Percentiles rank a stretch among this genome's conserved stretches.
phyloP scores from a whole-genome alignment of 2,329 filamentous ascomycete species.

The Pseudogymnoascus sp. region DNA sequence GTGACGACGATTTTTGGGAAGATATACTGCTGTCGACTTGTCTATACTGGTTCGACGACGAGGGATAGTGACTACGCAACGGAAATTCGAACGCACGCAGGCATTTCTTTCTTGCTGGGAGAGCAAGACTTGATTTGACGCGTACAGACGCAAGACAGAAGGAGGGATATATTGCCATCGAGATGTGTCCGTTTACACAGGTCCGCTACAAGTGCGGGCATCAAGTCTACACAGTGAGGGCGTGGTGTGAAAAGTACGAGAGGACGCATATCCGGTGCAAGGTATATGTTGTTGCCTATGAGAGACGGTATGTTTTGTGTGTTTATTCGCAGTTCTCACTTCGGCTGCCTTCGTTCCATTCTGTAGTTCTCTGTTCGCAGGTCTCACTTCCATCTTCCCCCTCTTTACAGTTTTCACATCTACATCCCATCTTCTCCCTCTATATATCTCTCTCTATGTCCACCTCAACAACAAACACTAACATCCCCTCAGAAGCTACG shows the following conservation, averaged over 20 bases:
- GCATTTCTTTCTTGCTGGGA: background rate
- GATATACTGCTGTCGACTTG: background rate
- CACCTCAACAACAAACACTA: background rate
- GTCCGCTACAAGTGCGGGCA: slow-evolving; percentile 50
- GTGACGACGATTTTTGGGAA: background rate
- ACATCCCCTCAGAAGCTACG: background rate
- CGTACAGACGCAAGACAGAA: background rate
- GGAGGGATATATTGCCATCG: slow-evolving; percentile 10
- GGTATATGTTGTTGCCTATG: slow-evolving; percentile 41
- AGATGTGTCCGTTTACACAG: slow-evolving; percentile 53
- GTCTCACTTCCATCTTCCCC: too few species aligned
- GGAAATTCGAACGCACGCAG: background rate
- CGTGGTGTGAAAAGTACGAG: slow-evolving; percentile 42
- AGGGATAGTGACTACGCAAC: background rate
- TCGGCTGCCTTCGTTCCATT: too few species aligned
- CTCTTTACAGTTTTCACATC: too few species aligned
- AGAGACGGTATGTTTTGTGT: background rate
- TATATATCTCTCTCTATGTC: background rate
- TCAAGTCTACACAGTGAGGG: slow-evolving; percentile 45
- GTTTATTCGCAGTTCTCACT: background rate
- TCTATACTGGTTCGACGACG: background rate
- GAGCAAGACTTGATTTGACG: background rate
- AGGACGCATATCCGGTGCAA: slow-evolving; percentile 48
- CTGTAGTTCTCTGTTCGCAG: too few species aligned
- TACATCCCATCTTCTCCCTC: background rate